Base-by-base conservation (phyloP, 768 basidiomycete genomes). In the Tubosaeta sp. region DNA sequence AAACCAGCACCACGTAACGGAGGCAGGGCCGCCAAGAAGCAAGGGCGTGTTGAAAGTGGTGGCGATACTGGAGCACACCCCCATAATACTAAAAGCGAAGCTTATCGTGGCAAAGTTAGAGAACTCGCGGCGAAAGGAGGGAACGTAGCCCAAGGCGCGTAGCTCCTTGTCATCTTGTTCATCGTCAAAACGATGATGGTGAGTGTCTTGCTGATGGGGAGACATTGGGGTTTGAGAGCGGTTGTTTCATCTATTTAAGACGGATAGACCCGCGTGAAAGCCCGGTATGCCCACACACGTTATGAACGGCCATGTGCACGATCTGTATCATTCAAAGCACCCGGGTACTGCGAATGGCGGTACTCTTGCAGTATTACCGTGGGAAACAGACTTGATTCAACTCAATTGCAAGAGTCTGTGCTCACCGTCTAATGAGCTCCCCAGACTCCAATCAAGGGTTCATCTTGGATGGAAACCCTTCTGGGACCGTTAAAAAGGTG, bases 101-200 rank as follows among this genome's bases (percentile, higher is more conserved):
- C 64, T 61, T 45, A 67, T 65, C 43, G 70, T 71, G 8, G 66
- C 62, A 16, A 74, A 59, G 39, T 71, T 74, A 38, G 71, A 66
- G 49, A 77, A 77, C 62, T 77, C 76, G 25, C 75, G 64, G 8
- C 65, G 63, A 59, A 77, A 77, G 24, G 68, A 60, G 1, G 69
- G 67, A 16, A 43, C 56, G 34, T 67, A 67, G 31, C 65, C 65
- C 60, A 69, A 38, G 3, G 67, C 67, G 36, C 60, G 58, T 4
- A 67, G 49, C 27, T 57, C 60, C 2, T 49, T 48, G 41, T 67
- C 56, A 6, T 67, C 65, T 30, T 55, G 24, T 1, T 46, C 44
- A 32, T 38, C 46, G 14, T 40, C 19, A n/a, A n/a, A n/a, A 12
- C 1, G 22, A 24, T 1, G 22, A 24, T 36, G 47, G 14, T 52